Percentiles rank a stretch among this genome's conserved stretches.
Conservation (phyloP, 1,284 basidiomycete genomes). For the Cryptococcus wingfieldii region DNA sequence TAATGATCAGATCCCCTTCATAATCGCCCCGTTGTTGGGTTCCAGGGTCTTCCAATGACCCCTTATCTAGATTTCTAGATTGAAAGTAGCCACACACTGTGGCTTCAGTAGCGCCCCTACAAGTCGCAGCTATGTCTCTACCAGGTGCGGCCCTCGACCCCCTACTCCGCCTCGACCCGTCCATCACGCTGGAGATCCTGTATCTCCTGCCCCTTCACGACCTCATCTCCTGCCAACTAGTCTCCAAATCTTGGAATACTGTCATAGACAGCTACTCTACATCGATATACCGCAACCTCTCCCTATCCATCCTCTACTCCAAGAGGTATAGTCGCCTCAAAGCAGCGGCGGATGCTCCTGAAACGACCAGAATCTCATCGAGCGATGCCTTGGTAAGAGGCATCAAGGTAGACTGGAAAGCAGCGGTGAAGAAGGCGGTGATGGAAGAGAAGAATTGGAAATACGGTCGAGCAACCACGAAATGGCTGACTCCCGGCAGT, state of each 20-base stretch:
- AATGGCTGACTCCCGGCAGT: slow-evolving; percentile 24
- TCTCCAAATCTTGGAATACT: slow-evolving; percentile 24
- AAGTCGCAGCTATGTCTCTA: too few relatives aligned
- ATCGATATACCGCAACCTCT: slow-evolving; percentile 23
- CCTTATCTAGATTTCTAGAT: too few relatives aligned
- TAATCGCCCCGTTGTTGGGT: too few relatives aligned
- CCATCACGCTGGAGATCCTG: slow-evolving; percentile 37
- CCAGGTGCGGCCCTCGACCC: slow-evolving; percentile 21
- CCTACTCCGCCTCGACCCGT: slow-evolving; percentile 27
- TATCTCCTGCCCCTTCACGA: slow-evolving; percentile 21
- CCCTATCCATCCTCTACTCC: slow-evolving; percentile 14
- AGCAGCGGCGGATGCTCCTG: neutral
- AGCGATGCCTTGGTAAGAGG: neutral
- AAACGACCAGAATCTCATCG: neutral
- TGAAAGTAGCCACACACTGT: too few relatives aligned
- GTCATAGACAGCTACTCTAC: slow-evolving; percentile 13
- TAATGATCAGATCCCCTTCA: too few relatives aligned
- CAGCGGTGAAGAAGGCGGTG: slow-evolving; percentile 12
- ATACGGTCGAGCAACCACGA: slow-evolving; percentile 20
- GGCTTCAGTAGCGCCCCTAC: too few relatives aligned
- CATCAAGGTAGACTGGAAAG: slow-evolving; percentile 22
- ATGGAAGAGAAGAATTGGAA: slow-evolving; percentile 27
- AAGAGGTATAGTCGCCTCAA: slow-evolving; percentile 1
- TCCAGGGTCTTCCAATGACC: too few relatives aligned
- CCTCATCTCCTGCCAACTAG: slow-evolving; percentile 19